Evolutionary conservation across 495 filamentous ascomycete species (phyloP), one percentile per base, ranked within the genome.

Genomic region (Lepidopterella palustris): DNA sequence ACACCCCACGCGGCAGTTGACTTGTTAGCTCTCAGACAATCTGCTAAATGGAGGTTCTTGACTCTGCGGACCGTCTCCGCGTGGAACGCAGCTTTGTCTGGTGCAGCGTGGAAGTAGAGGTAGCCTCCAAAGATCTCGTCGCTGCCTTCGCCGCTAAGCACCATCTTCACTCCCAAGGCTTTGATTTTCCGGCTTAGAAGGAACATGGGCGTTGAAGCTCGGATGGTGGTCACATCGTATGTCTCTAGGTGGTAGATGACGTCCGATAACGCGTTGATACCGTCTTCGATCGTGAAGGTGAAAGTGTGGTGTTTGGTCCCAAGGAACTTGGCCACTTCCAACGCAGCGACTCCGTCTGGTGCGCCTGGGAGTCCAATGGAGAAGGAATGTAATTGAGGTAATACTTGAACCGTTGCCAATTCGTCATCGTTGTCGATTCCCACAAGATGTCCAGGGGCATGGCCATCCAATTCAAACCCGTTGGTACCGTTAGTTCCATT

Each of bases 61-160:
- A 98, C 87, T 58, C 93, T 84, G 53, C 87, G 82, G 23, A 98
- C 85, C 25, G 88, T 95, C 79, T 98, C 93, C 72, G 83, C 82
- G 78, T 98, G 93, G 79, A 98, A 95, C 47, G 84, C 89, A 71
- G 85, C 84, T 78, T 87, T 89, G 80, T 88, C 82, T 53, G 93
- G 93, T 6, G 93, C 93, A 61, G 84, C 87, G 76, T 95, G 89
- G 84, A 98, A 98, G 80, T 98, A 98, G 21, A 98, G 86, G 76
- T 98, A 98, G 40, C 93, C 93, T 59, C 95, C 93, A 67, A 96
- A 97, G 69, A 97, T 95, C 75, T 98, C 93, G 73, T 98, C 93
- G 69, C 85, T 90, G 59, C 93, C 93, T 78, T 98, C 93, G 56
- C 93, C 93, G 70, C 86, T 91, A 42, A 98, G 81, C 58, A 98